Percentiles rank a stretch among this genome's conserved stretches.
Evolutionary conservation across 2,329 filamentous ascomycete species (phyloP).

Genomic region (Fusarium concolor): DNA sequence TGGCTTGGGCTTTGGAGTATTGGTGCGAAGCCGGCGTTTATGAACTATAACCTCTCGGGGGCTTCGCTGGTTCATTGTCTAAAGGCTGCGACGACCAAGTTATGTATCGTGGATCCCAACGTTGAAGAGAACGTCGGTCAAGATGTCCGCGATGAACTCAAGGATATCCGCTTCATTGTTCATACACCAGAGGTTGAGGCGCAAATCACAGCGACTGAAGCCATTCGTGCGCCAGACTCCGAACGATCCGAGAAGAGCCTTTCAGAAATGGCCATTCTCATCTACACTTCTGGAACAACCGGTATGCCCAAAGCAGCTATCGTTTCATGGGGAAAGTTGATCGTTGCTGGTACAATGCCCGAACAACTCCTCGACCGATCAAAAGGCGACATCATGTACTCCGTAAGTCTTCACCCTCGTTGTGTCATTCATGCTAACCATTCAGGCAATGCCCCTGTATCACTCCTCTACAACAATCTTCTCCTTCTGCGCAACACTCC

Average conservation of each 20-base stretch:
- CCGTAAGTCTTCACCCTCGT: slow-evolving; percentile 59
- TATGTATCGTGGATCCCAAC: slow-evolving; percentile 76
- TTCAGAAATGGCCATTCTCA: slow-evolving; percentile 75
- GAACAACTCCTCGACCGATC: slow-evolving; percentile 67
- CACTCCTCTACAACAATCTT: slow-evolving; percentile 83
- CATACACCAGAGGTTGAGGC: slow-evolving; percentile 69
- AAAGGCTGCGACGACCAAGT: slow-evolving; percentile 70
- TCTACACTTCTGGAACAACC: slow-evolving; percentile 89
- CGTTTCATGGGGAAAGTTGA: slow-evolving; percentile 77
- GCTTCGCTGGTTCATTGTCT: slow-evolving; percentile 81
- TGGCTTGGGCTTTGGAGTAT: slow-evolving; percentile 85
- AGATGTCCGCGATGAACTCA: slow-evolving; percentile 64
- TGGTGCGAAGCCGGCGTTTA: slow-evolving; percentile 84
- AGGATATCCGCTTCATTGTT: slow-evolving; percentile 68
- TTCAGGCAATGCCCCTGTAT: slow-evolving; percentile 86
- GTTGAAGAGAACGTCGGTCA: slow-evolving; percentile 68
- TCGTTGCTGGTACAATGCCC: slow-evolving; percentile 56
- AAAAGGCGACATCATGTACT: slow-evolving; percentile 77
- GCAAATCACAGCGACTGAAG: slow-evolving; percentile 63
- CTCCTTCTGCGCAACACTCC: slow-evolving; percentile 71
- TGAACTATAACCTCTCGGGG: slow-evolving; percentile 86
- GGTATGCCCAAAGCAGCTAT: slow-evolving; percentile 85
- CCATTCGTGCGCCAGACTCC: slow-evolving; percentile 69
- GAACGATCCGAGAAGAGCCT: slow-evolving; percentile 62
- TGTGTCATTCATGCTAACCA: not conserved